Percentiles rank a stretch among this genome's conserved stretches.
Evolutionary conservation across 768 basidiomycete genomes (phyloP).

Genomic region (Leccinum ochraceum): DNA sequence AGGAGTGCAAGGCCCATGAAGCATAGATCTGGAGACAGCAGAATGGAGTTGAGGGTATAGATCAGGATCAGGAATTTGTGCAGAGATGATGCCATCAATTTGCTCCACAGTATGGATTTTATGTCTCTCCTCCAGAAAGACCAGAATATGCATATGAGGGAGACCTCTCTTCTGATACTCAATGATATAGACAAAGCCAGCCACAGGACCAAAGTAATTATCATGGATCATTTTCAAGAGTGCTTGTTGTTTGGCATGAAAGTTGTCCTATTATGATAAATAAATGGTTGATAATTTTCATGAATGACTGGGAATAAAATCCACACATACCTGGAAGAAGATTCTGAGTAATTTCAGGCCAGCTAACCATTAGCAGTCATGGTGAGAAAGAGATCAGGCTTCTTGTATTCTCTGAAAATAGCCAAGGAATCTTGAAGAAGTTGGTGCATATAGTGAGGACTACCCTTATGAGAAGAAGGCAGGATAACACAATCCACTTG

Average conservation of each 20-base stretch:
- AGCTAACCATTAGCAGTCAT: slow-evolving; percentile 51
- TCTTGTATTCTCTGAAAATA: slow-evolving; percentile 36
- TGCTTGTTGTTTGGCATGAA: slow-evolving; percentile 42
- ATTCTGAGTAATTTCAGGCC: slow-evolving; percentile 44
- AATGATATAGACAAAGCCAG: slow-evolving; percentile 50
- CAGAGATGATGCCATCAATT: slow-evolving; percentile 5
- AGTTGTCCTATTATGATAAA: slow-evolving; percentile 33
- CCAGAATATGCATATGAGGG: not conserved
- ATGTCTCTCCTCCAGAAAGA: not conserved
- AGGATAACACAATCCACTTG: not conserved
- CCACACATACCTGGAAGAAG: slow-evolving; percentile 34
- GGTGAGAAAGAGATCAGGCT: slow-evolving; percentile 50
- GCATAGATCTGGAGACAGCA: slow-evolving; percentile 23
- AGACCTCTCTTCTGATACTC: slow-evolving; percentile 29
- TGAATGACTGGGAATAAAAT: not conserved
- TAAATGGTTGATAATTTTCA: not conserved
- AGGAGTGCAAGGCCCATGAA: not conserved
- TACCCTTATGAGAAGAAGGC: slow-evolving; percentile 42
- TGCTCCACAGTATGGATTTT: slow-evolving; percentile 5
- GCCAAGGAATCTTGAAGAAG: slow-evolving; percentile 49
- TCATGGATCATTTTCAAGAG: slow-evolving; percentile 39
- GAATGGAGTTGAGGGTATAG: slow-evolving; percentile 1
- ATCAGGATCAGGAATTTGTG: not conserved
- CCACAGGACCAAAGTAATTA: slow-evolving; percentile 42
- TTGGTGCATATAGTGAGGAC: slow-evolving; percentile 45